phyloP scores from a whole-genome alignment of 2,329 filamentous ascomycete species.

The Gaeumannomyces sp. region DNA sequence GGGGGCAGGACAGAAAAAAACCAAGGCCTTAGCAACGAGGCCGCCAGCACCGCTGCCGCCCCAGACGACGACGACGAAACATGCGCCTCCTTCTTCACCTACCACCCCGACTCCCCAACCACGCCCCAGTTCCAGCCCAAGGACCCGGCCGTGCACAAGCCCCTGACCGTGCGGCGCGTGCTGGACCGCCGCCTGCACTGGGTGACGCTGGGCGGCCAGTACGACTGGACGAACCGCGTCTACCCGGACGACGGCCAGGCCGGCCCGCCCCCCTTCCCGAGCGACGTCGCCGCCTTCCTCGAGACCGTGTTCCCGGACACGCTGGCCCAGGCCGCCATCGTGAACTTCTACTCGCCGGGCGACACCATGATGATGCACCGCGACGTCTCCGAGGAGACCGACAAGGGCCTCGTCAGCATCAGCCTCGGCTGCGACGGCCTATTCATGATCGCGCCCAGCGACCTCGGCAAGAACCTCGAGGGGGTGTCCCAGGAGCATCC shows the following conservation, averaged over 20 bases:
- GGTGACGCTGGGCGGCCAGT: conserved; percentile 92
- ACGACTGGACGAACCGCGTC: conserved; percentile 85
- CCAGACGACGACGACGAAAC: neutral
- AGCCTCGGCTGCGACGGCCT: conserved; percentile 86
- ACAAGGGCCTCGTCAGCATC: conserved; percentile 73
- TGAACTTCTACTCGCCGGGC: conserved; percentile 86
- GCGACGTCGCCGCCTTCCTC: conserved; percentile 64
- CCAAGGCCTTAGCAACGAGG: neutral
- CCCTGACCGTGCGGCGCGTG: conserved; percentile 62
- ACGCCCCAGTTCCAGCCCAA: conserved; percentile 52
- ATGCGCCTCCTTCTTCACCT: conserved; percentile 8
- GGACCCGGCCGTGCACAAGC: conserved; percentile 66
- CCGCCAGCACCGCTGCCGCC: too few species aligned
- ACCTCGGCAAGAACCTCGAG: conserved; percentile 25
- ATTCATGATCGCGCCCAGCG: conserved; percentile 72
- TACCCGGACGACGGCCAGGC: conserved; percentile 57
- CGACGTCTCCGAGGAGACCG: conserved; percentile 82
- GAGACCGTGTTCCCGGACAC: conserved; percentile 69
- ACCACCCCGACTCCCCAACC: conserved; percentile 34
- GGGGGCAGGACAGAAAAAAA: neutral
- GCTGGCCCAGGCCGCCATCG: conserved; percentile 78
- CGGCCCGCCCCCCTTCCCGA: conserved; percentile 64
- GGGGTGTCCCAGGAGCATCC: conserved; percentile 13
- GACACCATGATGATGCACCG: conserved; percentile 91
- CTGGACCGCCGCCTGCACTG: conserved; percentile 80